Conservation (phyloP, 2,329 filamentous ascomycete species). For the Colletotrichum acutatum region DNA sequence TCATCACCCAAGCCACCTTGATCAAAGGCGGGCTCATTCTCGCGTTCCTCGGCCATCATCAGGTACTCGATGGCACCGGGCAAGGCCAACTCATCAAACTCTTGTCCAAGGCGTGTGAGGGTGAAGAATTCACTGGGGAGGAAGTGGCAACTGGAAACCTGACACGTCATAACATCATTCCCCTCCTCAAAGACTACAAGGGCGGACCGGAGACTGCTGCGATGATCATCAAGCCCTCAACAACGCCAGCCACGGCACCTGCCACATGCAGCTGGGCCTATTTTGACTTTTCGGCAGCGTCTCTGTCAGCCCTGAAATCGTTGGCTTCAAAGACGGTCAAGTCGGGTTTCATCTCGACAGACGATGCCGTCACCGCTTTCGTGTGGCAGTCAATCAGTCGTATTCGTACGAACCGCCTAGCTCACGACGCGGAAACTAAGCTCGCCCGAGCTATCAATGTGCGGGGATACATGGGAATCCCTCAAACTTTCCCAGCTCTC, state of each 20-base stretch:
- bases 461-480: slow-evolving; percentile 53
- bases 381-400: slow-evolving; percentile 59
- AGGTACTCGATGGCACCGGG: slow-evolving; percentile 62
- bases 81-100: slow-evolving; percentile 57
- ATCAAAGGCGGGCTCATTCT: slow-evolving; percentile 60
- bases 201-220: slow-evolving; percentile 45
- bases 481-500: slow-evolving; percentile 58
- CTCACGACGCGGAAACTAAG: slow-evolving; percentile 4
- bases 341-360: slow-evolving; percentile 58
- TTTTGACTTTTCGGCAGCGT: slow-evolving; percentile 53
- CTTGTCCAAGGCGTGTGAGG: slow-evolving; percentile 59
- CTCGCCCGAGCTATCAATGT: slow-evolving; percentile 62
- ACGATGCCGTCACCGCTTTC: slow-evolving; percentile 63
- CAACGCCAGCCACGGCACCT: not conserved
- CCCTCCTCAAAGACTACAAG: slow-evolving; percentile 50
- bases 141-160: slow-evolving; percentile 57
- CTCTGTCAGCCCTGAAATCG: slow-evolving; percentile 54
- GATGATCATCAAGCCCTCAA: not conserved
- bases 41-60: slow-evolving; percentile 59
- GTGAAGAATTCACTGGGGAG: slow-evolving; percentile 55
- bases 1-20: slow-evolving; percentile 29
- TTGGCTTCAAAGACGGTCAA: slow-evolving; percentile 43
- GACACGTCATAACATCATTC: slow-evolving; percentile 48
- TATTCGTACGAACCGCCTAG: slow-evolving; percentile 50
- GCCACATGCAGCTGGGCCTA: slow-evolving; percentile 50